phyloP scores from a whole-genome alignment of 306 rosid genomes.

The Prunus persica region Prunus_persica_NCBIv2 NC_034013.1:861001-861500 shows the following conservation, averaged over 20 bases:
- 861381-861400: not conserved
- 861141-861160: slow-evolving; percentile 28
- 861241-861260: slow-evolving; percentile 16
- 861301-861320: slow-evolving; percentile 20
- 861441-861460: not conserved
- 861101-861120: slow-evolving; percentile 9
- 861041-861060: not conserved
- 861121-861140: slow-evolving; percentile 15
- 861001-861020: slow-evolving; percentile 7
- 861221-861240: slow-evolving; percentile 8
- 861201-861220: slow-evolving; percentile 25
- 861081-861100: slow-evolving; percentile 2
- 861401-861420: not conserved
- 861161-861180: slow-evolving; percentile 9
- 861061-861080: not conserved
- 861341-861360: not conserved
- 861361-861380: not conserved
- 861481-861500: slow-evolving; percentile 8
- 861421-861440: not conserved
- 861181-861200: slow-evolving; percentile 23
- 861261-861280: slow-evolving; percentile 2
- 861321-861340: slow-evolving; percentile 9
- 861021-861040: not conserved
- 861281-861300: slow-evolving; percentile 5
- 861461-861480: slow-evolving; percentile 1